Evolutionary conservation across 2,329 filamentous ascomycete genomes (phyloP).

Genomic region (Pezicula neosporulosa): DNA sequence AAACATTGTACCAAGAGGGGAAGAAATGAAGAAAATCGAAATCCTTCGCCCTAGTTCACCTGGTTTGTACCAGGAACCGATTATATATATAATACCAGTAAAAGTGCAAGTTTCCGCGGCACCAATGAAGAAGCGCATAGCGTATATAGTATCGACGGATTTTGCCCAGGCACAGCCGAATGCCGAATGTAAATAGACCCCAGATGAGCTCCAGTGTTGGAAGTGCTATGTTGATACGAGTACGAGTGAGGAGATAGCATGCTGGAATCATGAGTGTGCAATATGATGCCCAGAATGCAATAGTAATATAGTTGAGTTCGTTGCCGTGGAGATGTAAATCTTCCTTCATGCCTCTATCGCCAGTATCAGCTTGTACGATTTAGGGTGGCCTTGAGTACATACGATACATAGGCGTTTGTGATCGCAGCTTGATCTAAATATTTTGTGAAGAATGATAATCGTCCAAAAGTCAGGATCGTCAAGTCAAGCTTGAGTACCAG

Average conservation of each 20-base stretch:
- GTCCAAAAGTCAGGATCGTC: too few relatives aligned
- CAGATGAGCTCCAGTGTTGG: slow-evolving; percentile 4
- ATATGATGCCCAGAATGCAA: not conserved
- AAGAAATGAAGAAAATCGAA: slow-evolving; percentile 3
- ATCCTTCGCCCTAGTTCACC: slow-evolving; percentile 5
- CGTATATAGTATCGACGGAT: slow-evolving; percentile 32
- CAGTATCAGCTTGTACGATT: slow-evolving; percentile 12
- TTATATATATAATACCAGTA: slow-evolving; percentile 3
- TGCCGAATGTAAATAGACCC: slow-evolving; percentile 6
- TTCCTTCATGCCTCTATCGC: slow-evolving; percentile 43
- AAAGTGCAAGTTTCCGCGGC: slow-evolving; percentile 39
- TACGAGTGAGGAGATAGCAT: not conserved
- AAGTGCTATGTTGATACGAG: not conserved
- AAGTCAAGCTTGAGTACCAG: too few relatives aligned
- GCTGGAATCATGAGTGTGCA: not conserved
- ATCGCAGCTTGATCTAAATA: slow-evolving; percentile 34
- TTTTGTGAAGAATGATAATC: slow-evolving; percentile 34
- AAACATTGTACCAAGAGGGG: slow-evolving; percentile 2
- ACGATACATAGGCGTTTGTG: slow-evolving; percentile 23
- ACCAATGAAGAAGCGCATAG: slow-evolving; percentile 51
- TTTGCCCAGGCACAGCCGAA: slow-evolving; percentile 2
- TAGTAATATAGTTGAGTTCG: slow-evolving; percentile 17
- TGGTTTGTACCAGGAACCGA: slow-evolving; percentile 5
- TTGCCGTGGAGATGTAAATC: slow-evolving; percentile 41
- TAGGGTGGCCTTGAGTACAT: too few relatives aligned